These are phyloP conservation scores for Cenchrus fungigraminus DNA, from an alignment of 176 grass and related monocot species.

Conservation along the genomic window DNA sequence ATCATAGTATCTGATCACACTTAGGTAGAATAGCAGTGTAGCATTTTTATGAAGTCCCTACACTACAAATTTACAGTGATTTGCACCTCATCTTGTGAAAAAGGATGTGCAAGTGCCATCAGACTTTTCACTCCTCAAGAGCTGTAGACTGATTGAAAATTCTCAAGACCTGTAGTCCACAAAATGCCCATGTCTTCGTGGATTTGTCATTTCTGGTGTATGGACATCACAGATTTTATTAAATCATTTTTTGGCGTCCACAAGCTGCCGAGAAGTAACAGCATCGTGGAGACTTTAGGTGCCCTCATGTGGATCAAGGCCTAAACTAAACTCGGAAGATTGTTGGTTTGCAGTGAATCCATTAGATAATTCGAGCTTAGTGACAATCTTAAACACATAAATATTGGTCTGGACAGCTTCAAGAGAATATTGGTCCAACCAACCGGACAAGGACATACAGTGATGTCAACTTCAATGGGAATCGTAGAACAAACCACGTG, in stretches of 20 bases:
- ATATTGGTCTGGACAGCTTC: background rate
- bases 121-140: background rate
- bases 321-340: background rate
- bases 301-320: background rate
- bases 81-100: background rate
- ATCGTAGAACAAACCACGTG: constrained; percentile 14
- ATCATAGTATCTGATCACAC: background rate
- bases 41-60: background rate
- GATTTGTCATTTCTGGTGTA: constrained; percentile 6
- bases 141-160: background rate
- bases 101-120: background rate
- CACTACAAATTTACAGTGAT: background rate
- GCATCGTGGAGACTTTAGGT: background rate
- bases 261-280: constrained; percentile 4
- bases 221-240: background rate
- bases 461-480: constrained; percentile 39
- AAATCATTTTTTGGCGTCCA: background rate
- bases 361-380: background rate
- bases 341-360: background rate
- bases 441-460: constrained; percentile 29
- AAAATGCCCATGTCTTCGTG: background rate
- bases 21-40: background rate
- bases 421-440: constrained; percentile 33
- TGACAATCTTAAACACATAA: background rate
- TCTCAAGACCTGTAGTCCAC: background rate